A percentile compares a stretch with the other conserved stretches of the same genome.
These are phyloP conservation scores for Streptanthus diversifolius DNA, from an alignment of 345 rosid species.

Conservation along the genomic window DNA sequence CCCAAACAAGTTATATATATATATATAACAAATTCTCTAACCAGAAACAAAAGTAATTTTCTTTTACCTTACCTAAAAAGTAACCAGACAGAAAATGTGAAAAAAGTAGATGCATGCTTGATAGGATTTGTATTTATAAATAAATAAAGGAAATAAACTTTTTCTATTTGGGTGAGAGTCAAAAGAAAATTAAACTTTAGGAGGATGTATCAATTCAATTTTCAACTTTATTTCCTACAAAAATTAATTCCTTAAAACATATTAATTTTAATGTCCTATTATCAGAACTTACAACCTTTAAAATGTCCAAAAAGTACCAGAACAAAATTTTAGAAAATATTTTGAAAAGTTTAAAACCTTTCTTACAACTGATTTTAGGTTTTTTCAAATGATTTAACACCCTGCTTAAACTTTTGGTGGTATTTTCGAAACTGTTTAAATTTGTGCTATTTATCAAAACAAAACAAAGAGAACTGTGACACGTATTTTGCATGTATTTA, in stretches of 20 bases:
- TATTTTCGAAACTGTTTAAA: too few relatives aligned
- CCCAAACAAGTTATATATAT: conserved; percentile 2
- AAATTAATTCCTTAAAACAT: not conserved
- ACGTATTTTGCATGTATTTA: not conserved
- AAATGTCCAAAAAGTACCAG: not conserved
- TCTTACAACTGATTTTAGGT: not conserved
- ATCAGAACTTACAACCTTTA: not conserved
- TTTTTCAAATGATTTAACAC: too few relatives aligned
- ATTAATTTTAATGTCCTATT: too few relatives aligned
- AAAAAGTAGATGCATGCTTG: not conserved
- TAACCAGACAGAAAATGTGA: not conserved
- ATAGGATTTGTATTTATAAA: not conserved
- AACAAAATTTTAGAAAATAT: not conserved
- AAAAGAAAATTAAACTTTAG: not conserved
- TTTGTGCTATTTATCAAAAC: too few relatives aligned
- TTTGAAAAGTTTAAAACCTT: too few relatives aligned
- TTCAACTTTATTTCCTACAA: not conserved
- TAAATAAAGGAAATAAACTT: not conserved
- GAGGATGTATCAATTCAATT: too few relatives aligned
- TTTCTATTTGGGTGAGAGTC: not conserved
- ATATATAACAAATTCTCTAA: not conserved
- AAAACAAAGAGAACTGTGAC: too few relatives aligned
- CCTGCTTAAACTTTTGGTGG: too few relatives aligned
- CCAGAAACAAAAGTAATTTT: not conserved
- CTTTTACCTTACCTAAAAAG: not conserved